These are phyloP conservation scores for Phytopythium ostracodes DNA, from an alignment of 352 stramenopile genomes.

Conservation along the genomic window DNA sequence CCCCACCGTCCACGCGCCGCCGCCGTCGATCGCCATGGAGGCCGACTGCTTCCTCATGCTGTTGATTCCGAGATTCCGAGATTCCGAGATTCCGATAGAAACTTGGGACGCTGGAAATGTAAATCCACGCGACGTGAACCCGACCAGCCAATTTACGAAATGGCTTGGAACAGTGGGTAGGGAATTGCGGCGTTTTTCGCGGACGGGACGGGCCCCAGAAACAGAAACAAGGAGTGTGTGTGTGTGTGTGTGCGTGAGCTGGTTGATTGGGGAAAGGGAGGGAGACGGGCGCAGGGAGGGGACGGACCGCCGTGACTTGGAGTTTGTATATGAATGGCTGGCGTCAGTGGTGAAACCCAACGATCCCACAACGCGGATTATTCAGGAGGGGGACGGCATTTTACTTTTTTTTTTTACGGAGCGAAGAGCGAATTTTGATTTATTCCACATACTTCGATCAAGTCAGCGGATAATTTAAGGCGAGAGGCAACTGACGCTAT, in stretches of 20 bases:
- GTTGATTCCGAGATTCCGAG: too few species aligned
- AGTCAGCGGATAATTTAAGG: neutral
- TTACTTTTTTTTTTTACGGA: too few species aligned
- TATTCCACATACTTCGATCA: neutral
- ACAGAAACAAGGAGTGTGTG: neutral
- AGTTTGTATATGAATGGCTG: neutral
- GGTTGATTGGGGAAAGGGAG: neutral
- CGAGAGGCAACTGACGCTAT: neutral
- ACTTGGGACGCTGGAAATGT: too few species aligned
- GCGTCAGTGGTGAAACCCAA: neutral
- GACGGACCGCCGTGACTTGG: neutral
- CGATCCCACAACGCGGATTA: conserved; percentile 3
- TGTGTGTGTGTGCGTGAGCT: too few species aligned
- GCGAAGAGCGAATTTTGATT: neutral
- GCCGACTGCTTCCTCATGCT: neutral
- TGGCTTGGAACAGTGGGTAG: neutral
- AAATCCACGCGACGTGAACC: neutral
- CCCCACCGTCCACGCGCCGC: conserved; percentile 5
- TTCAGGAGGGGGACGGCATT: neutral
- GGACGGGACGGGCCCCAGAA: neutral
- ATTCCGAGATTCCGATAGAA: too few species aligned
- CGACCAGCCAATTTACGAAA: neutral
- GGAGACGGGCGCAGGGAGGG: neutral
- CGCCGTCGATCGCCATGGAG: neutral
- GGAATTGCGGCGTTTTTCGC: neutral